phyloP scores from a whole-genome alignment of 2,329 filamentous ascomycete species.

The Clonostachys chloroleuca region DNA sequence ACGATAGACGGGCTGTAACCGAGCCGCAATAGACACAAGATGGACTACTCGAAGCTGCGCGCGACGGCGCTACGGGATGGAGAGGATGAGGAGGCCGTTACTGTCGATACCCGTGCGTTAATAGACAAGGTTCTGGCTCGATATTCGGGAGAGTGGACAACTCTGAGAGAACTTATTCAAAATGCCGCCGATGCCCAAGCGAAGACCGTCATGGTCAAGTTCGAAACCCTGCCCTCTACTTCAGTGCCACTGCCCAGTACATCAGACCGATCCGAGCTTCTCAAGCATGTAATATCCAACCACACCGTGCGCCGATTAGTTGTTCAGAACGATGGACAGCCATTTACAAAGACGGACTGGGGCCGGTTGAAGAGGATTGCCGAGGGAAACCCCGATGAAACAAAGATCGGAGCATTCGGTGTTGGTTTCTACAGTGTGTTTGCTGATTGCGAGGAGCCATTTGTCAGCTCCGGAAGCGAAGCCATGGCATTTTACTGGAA shows the following conservation, averaged over 20 bases:
- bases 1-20: not conserved
- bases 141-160: constrained; percentile 94
- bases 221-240: constrained; percentile 84
- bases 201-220: constrained; percentile 82
- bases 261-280: constrained; percentile 62
- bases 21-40: constrained; percentile 19
- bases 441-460: constrained; percentile 95
- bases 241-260: constrained; percentile 65
- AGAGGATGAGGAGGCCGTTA: constrained; percentile 93
- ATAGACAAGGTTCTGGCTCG: constrained; percentile 97
- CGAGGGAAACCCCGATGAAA: constrained; percentile 98
- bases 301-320: constrained; percentile 85
- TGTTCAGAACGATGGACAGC: constrained; percentile 86
- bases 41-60: constrained; percentile 74
- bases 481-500: constrained; percentile 99
- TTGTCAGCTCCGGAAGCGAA: constrained; percentile 86
- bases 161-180: constrained; percentile 87
- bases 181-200: constrained; percentile 98
- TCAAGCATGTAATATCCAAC: constrained; percentile 80
- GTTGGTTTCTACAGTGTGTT: constrained; percentile 99
- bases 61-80: constrained; percentile 83
- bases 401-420: constrained; percentile 97
- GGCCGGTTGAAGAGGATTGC: constrained; percentile 89
- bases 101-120: constrained; percentile 91
- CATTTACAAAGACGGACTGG: constrained; percentile 91